phyloP scores from a whole-genome alignment of 2,329 filamentous ascomycete genomes.

The Macrophomina phaseolina region DNA sequence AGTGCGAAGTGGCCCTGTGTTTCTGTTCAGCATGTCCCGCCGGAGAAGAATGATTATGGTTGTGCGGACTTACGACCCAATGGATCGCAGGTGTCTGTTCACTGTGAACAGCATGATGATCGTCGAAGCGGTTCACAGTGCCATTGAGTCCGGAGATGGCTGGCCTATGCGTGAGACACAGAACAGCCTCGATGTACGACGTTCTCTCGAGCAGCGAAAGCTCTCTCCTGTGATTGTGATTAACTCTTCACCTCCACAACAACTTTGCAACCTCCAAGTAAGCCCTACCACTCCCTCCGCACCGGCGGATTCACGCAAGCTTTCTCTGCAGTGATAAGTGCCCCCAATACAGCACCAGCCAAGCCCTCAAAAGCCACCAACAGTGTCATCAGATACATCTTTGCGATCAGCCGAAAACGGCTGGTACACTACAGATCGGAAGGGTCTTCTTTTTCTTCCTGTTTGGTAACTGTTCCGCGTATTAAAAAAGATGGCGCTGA shows the following conservation, averaged over 20 bases:
- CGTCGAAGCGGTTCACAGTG: slow-evolving; percentile 35
- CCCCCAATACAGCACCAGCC: slow-evolving; percentile 28
- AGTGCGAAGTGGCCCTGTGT: slow-evolving; percentile 40
- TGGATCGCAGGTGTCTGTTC: slow-evolving; percentile 35
- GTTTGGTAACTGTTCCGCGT: background rate
- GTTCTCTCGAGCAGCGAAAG: slow-evolving; percentile 31
- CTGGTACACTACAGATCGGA: background rate
- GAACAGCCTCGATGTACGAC: slow-evolving; percentile 36
- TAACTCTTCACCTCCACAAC: background rate
- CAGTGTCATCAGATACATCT: slow-evolving; percentile 1
- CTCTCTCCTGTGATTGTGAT: slow-evolving; percentile 31
- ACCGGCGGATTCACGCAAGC: slow-evolving; percentile 31
- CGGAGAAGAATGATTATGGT: too few species aligned
- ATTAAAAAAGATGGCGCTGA: background rate
- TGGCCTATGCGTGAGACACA: slow-evolving; percentile 33
- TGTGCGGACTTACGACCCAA: slow-evolving; percentile 31
- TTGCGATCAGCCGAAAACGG: background rate
- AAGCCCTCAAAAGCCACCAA: slow-evolving; percentile 27
- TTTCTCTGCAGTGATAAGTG: slow-evolving; percentile 15
- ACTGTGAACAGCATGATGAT: slow-evolving; percentile 35
- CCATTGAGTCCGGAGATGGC: slow-evolving; percentile 31
- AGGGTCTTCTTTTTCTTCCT: background rate
- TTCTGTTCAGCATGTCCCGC: background rate
- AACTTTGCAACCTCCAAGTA: too few species aligned
- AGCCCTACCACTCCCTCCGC: slow-evolving; percentile 32